These are phyloP conservation scores for Epichloe brachyelytri DNA, from an alignment of 2,329 filamentous ascomycete species.

Conservation along the genomic window DNA sequence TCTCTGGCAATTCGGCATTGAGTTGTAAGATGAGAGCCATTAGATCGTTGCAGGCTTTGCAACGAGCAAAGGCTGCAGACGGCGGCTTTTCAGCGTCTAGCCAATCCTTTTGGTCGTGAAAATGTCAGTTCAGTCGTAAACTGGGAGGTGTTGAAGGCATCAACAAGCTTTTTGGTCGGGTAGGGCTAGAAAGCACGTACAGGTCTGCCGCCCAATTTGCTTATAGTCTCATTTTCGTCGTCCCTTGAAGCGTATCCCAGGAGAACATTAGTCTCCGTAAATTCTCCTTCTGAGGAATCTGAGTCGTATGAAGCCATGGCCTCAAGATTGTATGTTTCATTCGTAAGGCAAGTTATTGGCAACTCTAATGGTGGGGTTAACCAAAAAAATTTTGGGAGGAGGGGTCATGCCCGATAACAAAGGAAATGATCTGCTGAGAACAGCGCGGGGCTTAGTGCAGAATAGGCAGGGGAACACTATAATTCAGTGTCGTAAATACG, in stretches of 20 bases:
- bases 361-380: background rate
- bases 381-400: background rate
- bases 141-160: background rate
- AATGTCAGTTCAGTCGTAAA: background rate
- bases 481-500: too few species aligned
- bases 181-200: slow-evolving; percentile 37
- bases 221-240: slow-evolving; percentile 67
- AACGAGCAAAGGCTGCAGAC: slow-evolving; percentile 66
- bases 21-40: slow-evolving; percentile 83
- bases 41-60: slow-evolving; percentile 72
- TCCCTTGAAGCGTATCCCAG: slow-evolving; percentile 82
- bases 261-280: slow-evolving; percentile 73
- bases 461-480: background rate
- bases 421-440: background rate
- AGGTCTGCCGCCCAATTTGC: slow-evolving; percentile 74
- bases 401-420: too few species aligned
- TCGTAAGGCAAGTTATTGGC: background rate
- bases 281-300: slow-evolving; percentile 63
- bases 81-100: slow-evolving; percentile 58
- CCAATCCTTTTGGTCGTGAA: slow-evolving; percentile 53
- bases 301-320: slow-evolving; percentile 71
- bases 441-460: background rate
- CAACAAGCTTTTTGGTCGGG: background rate
- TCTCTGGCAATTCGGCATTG: slow-evolving; percentile 77
- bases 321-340: background rate